phyloP scores from a whole-genome alignment of 306 rosid species.

The Phaseolus lunatus region DNA sequence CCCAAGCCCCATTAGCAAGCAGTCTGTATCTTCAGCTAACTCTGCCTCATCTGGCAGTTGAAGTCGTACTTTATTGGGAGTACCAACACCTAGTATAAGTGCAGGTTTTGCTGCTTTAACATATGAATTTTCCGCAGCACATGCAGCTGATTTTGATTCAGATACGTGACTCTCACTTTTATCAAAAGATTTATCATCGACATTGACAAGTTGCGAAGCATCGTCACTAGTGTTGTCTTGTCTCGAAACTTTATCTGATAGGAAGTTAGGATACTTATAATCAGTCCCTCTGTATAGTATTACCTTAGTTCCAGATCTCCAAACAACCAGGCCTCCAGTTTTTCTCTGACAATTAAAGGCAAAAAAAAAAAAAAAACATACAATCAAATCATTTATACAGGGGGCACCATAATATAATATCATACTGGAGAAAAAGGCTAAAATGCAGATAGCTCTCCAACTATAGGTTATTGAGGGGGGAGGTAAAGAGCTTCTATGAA shows the following conservation, averaged over 20 bases:
- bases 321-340: constrained; percentile 93
- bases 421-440: neutral
- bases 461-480: neutral
- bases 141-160: constrained; percentile 46
- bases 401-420: neutral
- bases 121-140: constrained; percentile 46
- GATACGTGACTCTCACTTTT: constrained; percentile 44
- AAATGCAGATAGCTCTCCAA: neutral
- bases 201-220: constrained; percentile 44
- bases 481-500: neutral
- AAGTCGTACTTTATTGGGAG: constrained; percentile 72
- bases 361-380: constrained; percentile 6
- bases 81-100: constrained; percentile 83
- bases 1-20: constrained; percentile 82
- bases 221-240: constrained; percentile 42
- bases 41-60: constrained; percentile 81
- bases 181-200: constrained; percentile 45
- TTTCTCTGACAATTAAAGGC: constrained; percentile 69
- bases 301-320: constrained; percentile 94
- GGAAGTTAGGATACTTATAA: constrained; percentile 79
- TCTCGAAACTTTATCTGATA: constrained; percentile 45
- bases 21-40: constrained; percentile 77
- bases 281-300: constrained; percentile 81
- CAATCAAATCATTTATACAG: constrained; percentile 40
- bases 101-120: constrained; percentile 45